Conservation (phyloP, 768 basidiomycete species). For the Rhodotorula diobovata region DNA sequence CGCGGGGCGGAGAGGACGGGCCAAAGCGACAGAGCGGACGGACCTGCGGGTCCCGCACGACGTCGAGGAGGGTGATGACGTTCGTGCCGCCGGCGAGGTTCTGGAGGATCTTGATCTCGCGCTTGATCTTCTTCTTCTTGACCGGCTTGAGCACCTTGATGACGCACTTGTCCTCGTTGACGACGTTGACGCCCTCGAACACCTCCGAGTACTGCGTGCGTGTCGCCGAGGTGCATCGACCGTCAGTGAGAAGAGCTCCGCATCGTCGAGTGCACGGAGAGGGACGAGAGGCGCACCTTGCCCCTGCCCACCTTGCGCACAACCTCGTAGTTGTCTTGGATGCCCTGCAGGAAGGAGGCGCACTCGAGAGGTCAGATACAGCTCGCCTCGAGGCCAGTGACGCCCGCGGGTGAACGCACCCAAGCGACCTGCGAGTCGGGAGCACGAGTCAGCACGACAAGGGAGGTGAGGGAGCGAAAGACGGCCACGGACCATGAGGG, state of each 20-base stretch:
- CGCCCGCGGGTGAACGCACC: neutral
- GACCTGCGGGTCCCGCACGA: slow-evolving; percentile 39
- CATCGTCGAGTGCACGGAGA: neutral
- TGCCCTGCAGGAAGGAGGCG: neutral
- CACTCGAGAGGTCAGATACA: neutral
- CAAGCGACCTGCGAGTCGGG: neutral
- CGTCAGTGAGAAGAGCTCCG: no score
- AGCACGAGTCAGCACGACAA: neutral
- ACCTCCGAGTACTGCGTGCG: slow-evolving; percentile 29
- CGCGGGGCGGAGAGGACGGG: neutral
- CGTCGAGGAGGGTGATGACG: slow-evolving; percentile 37
- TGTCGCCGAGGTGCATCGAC: neutral
- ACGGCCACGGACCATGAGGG: slow-evolving; percentile 63
- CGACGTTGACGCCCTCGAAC: slow-evolving; percentile 39
- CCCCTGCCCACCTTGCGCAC: slow-evolving; percentile 28
- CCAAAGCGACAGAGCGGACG: no score
- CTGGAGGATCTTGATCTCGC: slow-evolving; percentile 40
- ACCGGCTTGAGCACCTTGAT: slow-evolving; percentile 21
- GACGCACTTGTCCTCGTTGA: slow-evolving; percentile 36
- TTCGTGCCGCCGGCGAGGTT: slow-evolving; percentile 36
- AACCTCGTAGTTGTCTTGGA: slow-evolving; percentile 38
- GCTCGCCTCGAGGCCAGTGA: no score
- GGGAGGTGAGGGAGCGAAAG: neutral
- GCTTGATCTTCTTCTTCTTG: slow-evolving; percentile 42
- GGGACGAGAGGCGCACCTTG: slow-evolving; percentile 13